phyloP scores from a whole-genome alignment of 2,329 filamentous ascomycete genomes.

The Talaromyces sp. region DNA sequence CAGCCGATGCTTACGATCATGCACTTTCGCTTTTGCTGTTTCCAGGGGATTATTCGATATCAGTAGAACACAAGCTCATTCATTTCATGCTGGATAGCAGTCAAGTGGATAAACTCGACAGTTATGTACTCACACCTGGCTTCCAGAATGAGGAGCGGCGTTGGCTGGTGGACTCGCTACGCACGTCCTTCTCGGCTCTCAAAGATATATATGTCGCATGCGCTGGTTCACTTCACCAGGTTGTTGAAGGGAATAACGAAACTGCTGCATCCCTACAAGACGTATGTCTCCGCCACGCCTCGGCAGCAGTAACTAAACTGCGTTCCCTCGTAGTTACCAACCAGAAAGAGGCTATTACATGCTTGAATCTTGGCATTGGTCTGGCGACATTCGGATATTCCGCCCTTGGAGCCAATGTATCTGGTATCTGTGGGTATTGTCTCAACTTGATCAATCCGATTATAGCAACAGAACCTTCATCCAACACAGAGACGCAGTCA shows the following conservation, averaged over 20 bases:
- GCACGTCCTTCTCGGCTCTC: not conserved
- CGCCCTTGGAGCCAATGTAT: slow-evolving; percentile 3
- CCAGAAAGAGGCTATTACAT: not conserved
- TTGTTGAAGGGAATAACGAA: not conserved
- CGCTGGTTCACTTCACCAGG: slow-evolving; percentile 4
- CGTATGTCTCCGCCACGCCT: not conserved
- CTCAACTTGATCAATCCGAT: not conserved
- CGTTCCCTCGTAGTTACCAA: not conserved
- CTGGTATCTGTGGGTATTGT: slow-evolving; percentile 6
- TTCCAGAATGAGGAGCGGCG: slow-evolving; percentile 4
- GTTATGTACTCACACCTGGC: slow-evolving; percentile 3
- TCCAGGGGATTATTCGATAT: not conserved
- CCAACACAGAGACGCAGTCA: not conserved
- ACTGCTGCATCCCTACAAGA: not conserved
- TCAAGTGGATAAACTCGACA: slow-evolving; percentile 1
- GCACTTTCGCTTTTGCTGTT: not conserved
- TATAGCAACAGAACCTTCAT: not conserved
- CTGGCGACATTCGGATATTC: slow-evolving; percentile 4
- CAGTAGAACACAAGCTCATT: slow-evolving; percentile 4
- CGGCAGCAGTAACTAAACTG: not conserved
- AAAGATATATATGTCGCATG: slow-evolving; percentile 9
- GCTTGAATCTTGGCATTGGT: slow-evolving; percentile 2
- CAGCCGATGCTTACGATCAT: not conserved
- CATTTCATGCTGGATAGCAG: slow-evolving; percentile 2
- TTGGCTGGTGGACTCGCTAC: not conserved